phyloP scores from a whole-genome alignment of 805 yeast genomes.

The Zygosaccharomyces lentus region DNA sequence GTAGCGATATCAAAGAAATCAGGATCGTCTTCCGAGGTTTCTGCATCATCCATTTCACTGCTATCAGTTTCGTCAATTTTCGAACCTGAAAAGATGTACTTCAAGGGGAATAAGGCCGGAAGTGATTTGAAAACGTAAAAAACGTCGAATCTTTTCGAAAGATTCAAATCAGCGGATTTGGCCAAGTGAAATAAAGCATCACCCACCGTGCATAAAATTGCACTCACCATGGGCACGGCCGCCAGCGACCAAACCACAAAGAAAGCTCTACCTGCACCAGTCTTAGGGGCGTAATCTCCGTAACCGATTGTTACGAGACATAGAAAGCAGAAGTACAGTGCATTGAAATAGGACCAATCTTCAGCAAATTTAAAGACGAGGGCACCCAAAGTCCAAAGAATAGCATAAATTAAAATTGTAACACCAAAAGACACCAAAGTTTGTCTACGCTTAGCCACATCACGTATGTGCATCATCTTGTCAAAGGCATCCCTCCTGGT shows the following conservation, averaged over 20 bases:
- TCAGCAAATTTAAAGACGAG: slow-evolving; percentile 56
- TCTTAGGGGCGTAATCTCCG: slow-evolving; percentile 65
- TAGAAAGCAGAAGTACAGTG: slow-evolving; percentile 71
- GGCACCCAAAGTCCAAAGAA: slow-evolving; percentile 74
- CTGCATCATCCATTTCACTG: slow-evolving; percentile 5
- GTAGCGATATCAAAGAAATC: not conserved
- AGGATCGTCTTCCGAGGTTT: not conserved
- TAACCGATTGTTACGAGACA: slow-evolving; percentile 81
- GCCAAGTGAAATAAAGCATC: slow-evolving; percentile 39
- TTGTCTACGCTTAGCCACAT: slow-evolving; percentile 39
- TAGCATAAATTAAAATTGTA: slow-evolving; percentile 43
- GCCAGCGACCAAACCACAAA: slow-evolving; percentile 76
- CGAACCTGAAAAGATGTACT: too few relatives aligned
- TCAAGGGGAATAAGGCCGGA: not conserved
- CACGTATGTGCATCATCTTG: slow-evolving; percentile 50
- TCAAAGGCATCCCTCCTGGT: slow-evolving; percentile 49
- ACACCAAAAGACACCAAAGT: slow-evolving; percentile 37
- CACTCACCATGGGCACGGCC: slow-evolving; percentile 87
- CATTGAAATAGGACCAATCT: slow-evolving; percentile 65
- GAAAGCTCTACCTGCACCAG: slow-evolving; percentile 64
- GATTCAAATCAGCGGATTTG: slow-evolving; percentile 18
- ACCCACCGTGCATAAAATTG: slow-evolving; percentile 66
- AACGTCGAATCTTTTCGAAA: slow-evolving; percentile 16
- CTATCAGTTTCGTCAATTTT: not conserved
- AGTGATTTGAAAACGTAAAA: slow-evolving; percentile 8